Evolutionary conservation across 139 green algal species (phyloP).

Genomic region (Choricystis sp.): DNA sequence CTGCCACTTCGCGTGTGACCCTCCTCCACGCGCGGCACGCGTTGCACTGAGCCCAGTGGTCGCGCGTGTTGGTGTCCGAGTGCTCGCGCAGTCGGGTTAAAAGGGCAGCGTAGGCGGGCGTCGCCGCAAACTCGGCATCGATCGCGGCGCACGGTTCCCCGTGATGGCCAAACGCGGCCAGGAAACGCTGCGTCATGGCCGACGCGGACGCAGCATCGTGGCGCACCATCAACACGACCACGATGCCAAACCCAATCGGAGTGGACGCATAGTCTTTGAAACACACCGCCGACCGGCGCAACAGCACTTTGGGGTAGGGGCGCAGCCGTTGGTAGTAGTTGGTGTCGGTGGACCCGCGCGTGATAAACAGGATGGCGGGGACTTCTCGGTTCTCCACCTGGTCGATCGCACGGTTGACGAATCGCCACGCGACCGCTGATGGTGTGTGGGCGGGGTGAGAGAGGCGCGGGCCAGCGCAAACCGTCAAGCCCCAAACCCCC

Average conservation of each 20-base stretch:
- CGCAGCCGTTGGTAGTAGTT: constrained; percentile 66
- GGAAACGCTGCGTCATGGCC: constrained; percentile 50
- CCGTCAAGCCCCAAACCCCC: background rate
- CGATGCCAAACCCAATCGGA: constrained; percentile 64
- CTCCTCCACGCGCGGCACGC: constrained; percentile 42
- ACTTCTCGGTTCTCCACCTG: constrained; percentile 63
- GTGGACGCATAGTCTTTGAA: constrained; percentile 63
- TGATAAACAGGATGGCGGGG: constrained; percentile 53
- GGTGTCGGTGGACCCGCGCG: constrained; percentile 45
- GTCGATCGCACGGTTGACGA: constrained; percentile 70
- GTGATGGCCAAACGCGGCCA: constrained; percentile 32
- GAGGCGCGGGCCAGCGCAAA: background rate
- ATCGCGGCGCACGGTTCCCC: constrained; percentile 39
- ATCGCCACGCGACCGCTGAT: constrained; percentile 59
- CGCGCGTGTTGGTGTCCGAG: constrained; percentile 29
- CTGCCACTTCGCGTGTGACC: constrained; percentile 21
- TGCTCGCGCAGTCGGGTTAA: constrained; percentile 29
- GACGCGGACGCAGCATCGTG: constrained; percentile 11
- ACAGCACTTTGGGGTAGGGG: constrained; percentile 60
- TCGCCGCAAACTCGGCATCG: constrained; percentile 16
- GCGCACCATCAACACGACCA: constrained; percentile 61
- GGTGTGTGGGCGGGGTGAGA: background rate
- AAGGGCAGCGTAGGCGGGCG: constrained; percentile 25
- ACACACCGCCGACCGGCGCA: constrained; percentile 28
- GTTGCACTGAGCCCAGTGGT: constrained; percentile 58